Conservation (phyloP, 1,139 yeast genomes). For the Kodamaea suecica region DNA sequence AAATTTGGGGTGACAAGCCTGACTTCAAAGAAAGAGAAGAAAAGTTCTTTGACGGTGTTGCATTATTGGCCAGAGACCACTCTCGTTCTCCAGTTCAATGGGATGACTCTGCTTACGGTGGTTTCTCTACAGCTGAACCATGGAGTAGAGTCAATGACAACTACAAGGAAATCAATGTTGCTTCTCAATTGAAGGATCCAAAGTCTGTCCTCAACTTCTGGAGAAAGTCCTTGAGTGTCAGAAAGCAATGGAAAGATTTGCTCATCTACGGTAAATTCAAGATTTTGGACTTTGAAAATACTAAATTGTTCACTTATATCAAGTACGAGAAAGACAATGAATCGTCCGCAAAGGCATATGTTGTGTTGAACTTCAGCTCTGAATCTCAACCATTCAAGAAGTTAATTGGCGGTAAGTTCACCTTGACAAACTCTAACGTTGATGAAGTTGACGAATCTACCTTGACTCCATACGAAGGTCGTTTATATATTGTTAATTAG, state of each 20-base stretch:
- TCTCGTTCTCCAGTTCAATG: slow-evolving; percentile 62
- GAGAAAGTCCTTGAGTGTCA: slow-evolving; percentile 38
- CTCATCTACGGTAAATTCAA: slow-evolving; percentile 49
- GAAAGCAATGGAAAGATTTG: slow-evolving; percentile 45
- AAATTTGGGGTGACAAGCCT: slow-evolving; percentile 28
- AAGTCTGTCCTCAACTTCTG: slow-evolving; percentile 48
- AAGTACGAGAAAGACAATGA: slow-evolving; percentile 22
- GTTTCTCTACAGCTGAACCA: slow-evolving; percentile 49
- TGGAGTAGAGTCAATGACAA: slow-evolving; percentile 57
- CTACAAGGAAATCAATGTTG: slow-evolving; percentile 49
- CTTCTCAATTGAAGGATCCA: slow-evolving; percentile 44
- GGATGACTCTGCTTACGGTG: slow-evolving; percentile 44
- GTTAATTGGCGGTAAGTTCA: slow-evolving; percentile 28
- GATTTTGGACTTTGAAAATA: slow-evolving; percentile 38
- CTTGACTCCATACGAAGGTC: slow-evolving; percentile 39
- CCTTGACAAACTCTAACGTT: slow-evolving; percentile 30
- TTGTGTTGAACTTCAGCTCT: slow-evolving; percentile 45
- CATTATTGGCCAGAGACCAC: slow-evolving; percentile 49
- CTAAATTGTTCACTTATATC: slow-evolving; percentile 35
- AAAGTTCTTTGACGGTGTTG: slow-evolving; percentile 31
- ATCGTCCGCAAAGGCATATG: slow-evolving; percentile 27
- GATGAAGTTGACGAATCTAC: slow-evolving; percentile 20
- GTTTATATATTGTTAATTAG: slow-evolving; percentile 29
- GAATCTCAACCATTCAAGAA: slow-evolving; percentile 29
- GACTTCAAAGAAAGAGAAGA: slow-evolving; percentile 25